These are phyloP conservation scores for Racocetra persica DNA, from an alignment of 371 early-diverging fungal species.

Conservation along the genomic window DNA sequence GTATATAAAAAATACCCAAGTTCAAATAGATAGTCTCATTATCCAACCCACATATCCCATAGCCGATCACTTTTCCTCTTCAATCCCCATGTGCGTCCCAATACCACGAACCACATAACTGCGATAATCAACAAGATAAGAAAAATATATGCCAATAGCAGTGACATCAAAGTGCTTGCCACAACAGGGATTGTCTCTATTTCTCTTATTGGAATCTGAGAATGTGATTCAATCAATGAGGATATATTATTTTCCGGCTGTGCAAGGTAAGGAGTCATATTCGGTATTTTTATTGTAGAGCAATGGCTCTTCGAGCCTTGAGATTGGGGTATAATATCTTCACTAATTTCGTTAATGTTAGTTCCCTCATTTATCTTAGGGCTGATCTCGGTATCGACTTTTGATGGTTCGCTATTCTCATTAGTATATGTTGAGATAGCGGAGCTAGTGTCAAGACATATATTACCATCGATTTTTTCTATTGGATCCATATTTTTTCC, in stretches of 20 bases:
- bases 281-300: background rate
- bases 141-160: slow-evolving; percentile 24
- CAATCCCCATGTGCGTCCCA: background rate
- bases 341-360: background rate
- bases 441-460: too few relatives aligned
- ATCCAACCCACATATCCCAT: background rate
- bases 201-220: slow-evolving; percentile 14
- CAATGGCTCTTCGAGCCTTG: background rate
- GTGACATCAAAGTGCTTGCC: slow-evolving; percentile 36
- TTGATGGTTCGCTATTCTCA: too few relatives aligned
- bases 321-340: background rate
- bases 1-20: background rate
- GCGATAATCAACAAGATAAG: slow-evolving; percentile 34
- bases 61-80: background rate
- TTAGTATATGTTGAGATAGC: too few relatives aligned
- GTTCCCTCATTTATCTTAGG: background rate
- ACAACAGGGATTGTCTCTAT: slow-evolving; percentile 8
- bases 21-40: background rate
- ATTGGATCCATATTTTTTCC: too few relatives aligned
- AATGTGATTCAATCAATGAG: slow-evolving; percentile 16
- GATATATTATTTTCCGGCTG: background rate
- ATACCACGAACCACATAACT: slow-evolving; percentile 36
- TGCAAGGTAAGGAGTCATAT: background rate
- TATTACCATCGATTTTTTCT: too few relatives aligned
- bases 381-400: background rate